Evolutionary conservation across 1,139 yeast species (phyloP).

Genomic region (Kodamaea plutei): DNA sequence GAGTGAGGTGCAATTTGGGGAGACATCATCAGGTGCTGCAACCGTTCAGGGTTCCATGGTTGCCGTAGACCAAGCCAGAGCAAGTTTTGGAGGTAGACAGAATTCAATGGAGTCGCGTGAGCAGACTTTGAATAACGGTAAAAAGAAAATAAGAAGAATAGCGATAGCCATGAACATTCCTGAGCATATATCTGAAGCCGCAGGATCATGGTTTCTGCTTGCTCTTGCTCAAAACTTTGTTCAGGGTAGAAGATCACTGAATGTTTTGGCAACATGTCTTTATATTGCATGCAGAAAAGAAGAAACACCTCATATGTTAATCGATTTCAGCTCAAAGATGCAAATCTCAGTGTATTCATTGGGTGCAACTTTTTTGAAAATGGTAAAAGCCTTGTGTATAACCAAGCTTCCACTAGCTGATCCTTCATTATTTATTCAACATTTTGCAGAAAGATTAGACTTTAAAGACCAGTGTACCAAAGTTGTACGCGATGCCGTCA

Average conservation of each 20-base stretch:
- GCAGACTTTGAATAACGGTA: conserved; percentile 81
- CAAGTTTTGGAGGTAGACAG: conserved; percentile 54
- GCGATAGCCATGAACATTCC: conserved; percentile 78
- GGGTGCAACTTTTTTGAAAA: conserved; percentile 91
- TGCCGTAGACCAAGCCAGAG: conserved; percentile 82
- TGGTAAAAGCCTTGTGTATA: conserved; percentile 79
- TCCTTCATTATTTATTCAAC: conserved; percentile 89
- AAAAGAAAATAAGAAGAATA: conserved; percentile 68
- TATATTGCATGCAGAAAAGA: conserved; percentile 92
- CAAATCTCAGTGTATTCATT: conserved; percentile 90
- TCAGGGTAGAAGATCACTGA: conserved; percentile 91
- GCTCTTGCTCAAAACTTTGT: conserved; percentile 87
- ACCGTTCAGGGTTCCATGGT: conserved; percentile 93
- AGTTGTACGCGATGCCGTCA: conserved; percentile 82
- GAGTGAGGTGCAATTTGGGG: conserved; percentile 92
- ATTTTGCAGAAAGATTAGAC: conserved; percentile 83
- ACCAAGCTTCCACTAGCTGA: conserved; percentile 81
- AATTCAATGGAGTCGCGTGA: conserved; percentile 82
- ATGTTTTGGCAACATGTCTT: conserved; percentile 90
- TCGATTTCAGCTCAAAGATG: conserved; percentile 85
- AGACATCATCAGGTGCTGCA: conserved; percentile 89
- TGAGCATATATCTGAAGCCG: conserved; percentile 81
- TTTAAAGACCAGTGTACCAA: conserved; percentile 68
- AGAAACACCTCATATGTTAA: conserved; percentile 88
- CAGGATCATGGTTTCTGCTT: conserved; percentile 81